Base-by-base conservation (phyloP, 2,329 filamentous ascomycete genomes). In the Fusarium pseudoanthophilum region DNA sequence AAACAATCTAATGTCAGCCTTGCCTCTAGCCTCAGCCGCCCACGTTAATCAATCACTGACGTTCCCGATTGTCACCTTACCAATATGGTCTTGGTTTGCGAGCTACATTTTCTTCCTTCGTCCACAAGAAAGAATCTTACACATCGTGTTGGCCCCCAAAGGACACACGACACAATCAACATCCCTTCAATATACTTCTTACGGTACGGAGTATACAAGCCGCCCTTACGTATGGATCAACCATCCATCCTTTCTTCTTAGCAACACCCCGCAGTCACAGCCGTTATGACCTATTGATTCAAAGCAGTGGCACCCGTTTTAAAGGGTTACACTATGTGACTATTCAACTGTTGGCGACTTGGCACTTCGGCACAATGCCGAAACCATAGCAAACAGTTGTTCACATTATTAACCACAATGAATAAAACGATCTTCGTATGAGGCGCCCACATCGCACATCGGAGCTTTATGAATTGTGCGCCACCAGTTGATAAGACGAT, bases 11-110 rank as follows among this genome's bases (percentile, higher is more conserved):
- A 48, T 53, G 57, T 40, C 60, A 52, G 69, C 59, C 59, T 57
- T 73, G 52, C 60, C 40, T 63, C 49, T 49, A 37, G 24, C 28
- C 26, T 64, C 65, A 66, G 60, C 40, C 67, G 45, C 21, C 34
- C 45, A 26, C 26, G 16, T 51, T 34, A 36, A 58, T 58, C 55
- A 58, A 58, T 40, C 14, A 57, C 39, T 61, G 56, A 40, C 21
- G 39, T 67, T 36, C 42, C 45, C 45, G 30, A 63, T 30, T 37
- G 39, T 43, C 37, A 48, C 51, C 52, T 69, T 48, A 30, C 58
- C 64, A 46, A 49, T 49, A 30, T 32, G 43, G 59, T 64, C 32
- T 37, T 53, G 36, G 36, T 53, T 69, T 64, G 52, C 52, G 45
- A 67, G 45, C 43, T 30, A 32, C 37, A 30, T n/a, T 64, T 20